Conservation (phyloP, 164 flowering plant genomes). For the Berberis vulgaris region DNA sequence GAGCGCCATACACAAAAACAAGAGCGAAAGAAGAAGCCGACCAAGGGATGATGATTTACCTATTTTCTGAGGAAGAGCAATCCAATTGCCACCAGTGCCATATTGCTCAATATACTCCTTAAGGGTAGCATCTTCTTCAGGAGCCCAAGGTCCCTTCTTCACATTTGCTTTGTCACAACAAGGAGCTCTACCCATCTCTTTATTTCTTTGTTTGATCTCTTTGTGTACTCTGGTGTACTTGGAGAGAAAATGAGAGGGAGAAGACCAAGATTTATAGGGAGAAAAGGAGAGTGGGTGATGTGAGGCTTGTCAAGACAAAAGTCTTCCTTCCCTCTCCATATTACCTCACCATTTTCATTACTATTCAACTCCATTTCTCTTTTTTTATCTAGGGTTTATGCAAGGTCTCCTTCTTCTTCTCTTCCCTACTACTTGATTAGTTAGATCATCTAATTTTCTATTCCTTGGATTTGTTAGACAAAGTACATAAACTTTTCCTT, state of each 20-base stretch:
- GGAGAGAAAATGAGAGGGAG: slow-evolving; percentile 9
- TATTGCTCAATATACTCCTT: slow-evolving; percentile 57
- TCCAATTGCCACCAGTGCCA: slow-evolving; percentile 88
- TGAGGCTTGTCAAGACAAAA: slow-evolving; percentile 34
- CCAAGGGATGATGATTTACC: slow-evolving; percentile 25
- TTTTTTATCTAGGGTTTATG: slow-evolving; percentile 20
- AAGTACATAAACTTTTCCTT: slow-evolving; percentile 4
- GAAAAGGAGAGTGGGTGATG: slow-evolving; percentile 24
- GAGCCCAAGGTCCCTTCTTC: slow-evolving; percentile 88
- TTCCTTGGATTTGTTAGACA: neutral
- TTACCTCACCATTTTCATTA: slow-evolving; percentile 13
- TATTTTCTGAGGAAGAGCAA: slow-evolving; percentile 79
- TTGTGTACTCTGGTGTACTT: slow-evolving; percentile 9
- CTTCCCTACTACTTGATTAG: neutral
- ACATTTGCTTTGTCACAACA: slow-evolving; percentile 84
- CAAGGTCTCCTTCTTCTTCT: slow-evolving; percentile 8
- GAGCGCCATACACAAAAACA: neutral
- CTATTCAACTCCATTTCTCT: slow-evolving; percentile 20
- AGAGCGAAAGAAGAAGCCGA: neutral
- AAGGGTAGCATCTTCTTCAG: slow-evolving; percentile 78
- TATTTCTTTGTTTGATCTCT: neutral
- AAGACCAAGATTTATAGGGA: slow-evolving; percentile 39
- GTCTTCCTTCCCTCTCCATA: slow-evolving; percentile 12
- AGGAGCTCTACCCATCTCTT: slow-evolving; percentile 78
- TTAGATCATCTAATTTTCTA: slow-evolving; percentile 5